Conservation (phyloP, 768 basidiomycete genomes). For the Kondoa malvinella region DNA sequence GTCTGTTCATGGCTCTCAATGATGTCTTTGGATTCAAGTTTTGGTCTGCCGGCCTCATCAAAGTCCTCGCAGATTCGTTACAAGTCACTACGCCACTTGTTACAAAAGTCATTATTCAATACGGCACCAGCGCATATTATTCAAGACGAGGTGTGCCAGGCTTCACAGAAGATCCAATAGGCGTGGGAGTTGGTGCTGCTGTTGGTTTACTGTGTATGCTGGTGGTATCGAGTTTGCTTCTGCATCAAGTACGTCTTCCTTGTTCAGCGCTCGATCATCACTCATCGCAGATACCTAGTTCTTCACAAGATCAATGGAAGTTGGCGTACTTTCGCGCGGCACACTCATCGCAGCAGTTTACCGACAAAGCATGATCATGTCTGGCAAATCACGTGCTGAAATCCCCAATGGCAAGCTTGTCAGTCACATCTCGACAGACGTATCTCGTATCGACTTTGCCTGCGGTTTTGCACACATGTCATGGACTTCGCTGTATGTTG, state of each 20-base stretch:
- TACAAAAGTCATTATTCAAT: conserved; percentile 59
- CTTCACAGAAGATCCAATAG: conserved; percentile 33
- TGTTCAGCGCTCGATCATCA: conserved; percentile 24
- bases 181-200: conserved; percentile 46
- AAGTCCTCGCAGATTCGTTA: conserved; percentile 53
- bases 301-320: conserved; percentile 60
- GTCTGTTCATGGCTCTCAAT: conserved; percentile 48
- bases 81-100: conserved; percentile 59
- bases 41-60: conserved; percentile 52
- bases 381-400: conserved; percentile 57
- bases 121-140: conserved; percentile 49
- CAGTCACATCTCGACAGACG: conserved; percentile 83
- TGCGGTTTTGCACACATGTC: conserved; percentile 34
- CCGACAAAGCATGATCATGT: conserved; percentile 54
- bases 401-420: conserved; percentile 77
- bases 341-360: conserved; percentile 80
- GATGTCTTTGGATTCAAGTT: conserved; percentile 62
- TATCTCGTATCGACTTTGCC: conserved; percentile 77
- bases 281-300: conserved; percentile 35
- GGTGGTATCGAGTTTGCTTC: conserved; percentile 47
- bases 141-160: conserved; percentile 34
- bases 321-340: conserved; percentile 63
- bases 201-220: conserved; percentile 55
- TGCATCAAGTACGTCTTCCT: conserved; percentile 46
- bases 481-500: conserved; percentile 41